Conservation (phyloP, 2,329 filamentous ascomycete species). For the Exophiala alcalophila region DNA sequence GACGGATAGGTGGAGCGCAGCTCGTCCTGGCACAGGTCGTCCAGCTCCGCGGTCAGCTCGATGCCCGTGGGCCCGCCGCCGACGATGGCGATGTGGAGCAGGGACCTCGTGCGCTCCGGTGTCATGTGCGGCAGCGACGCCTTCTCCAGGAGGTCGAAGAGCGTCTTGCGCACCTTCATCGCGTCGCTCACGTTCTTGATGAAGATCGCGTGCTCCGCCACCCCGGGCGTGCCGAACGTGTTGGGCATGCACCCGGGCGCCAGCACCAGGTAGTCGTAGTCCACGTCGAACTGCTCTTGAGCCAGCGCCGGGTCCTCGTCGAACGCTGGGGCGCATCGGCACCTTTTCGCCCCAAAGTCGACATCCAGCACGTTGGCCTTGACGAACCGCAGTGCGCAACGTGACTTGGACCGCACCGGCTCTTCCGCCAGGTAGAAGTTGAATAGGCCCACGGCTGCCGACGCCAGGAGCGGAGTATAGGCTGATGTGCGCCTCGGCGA, state of each 20-base stretch:
- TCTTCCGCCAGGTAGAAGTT: slow-evolving; percentile 47
- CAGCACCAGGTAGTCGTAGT: slow-evolving; percentile 44
- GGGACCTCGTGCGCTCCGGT: slow-evolving; percentile 34
- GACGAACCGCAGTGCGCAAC: slow-evolving; percentile 36
- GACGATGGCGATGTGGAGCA: slow-evolving; percentile 41
- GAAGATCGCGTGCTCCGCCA: slow-evolving; percentile 40
- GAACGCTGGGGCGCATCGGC: slow-evolving; percentile 40
- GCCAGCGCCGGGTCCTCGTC: slow-evolving; percentile 30
- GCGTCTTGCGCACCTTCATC: slow-evolving; percentile 26
- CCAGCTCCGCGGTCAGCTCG: slow-evolving; percentile 45
- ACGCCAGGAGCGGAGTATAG: slow-evolving; percentile 47
- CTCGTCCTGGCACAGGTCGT: slow-evolving; percentile 42
- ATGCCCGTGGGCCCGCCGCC: slow-evolving; percentile 45
- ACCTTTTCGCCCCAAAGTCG: slow-evolving; percentile 37
- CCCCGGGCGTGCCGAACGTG: slow-evolving; percentile 42
- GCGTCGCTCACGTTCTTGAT: slow-evolving; percentile 33
- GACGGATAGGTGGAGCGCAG: slow-evolving; percentile 42
- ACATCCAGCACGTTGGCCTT: slow-evolving; percentile 42
- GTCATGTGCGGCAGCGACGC: slow-evolving; percentile 35
- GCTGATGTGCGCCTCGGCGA: slow-evolving; percentile 44
- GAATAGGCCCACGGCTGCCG: slow-evolving; percentile 46
- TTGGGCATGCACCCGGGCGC: slow-evolving; percentile 44
- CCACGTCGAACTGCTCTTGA: slow-evolving; percentile 36
- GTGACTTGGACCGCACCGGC: slow-evolving; percentile 39
- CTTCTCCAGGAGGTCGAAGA: slow-evolving; percentile 36